Evolutionary conservation across 345 rosid genomes (phyloP).

Genomic region (Eucalyptus viminalis): DNA sequence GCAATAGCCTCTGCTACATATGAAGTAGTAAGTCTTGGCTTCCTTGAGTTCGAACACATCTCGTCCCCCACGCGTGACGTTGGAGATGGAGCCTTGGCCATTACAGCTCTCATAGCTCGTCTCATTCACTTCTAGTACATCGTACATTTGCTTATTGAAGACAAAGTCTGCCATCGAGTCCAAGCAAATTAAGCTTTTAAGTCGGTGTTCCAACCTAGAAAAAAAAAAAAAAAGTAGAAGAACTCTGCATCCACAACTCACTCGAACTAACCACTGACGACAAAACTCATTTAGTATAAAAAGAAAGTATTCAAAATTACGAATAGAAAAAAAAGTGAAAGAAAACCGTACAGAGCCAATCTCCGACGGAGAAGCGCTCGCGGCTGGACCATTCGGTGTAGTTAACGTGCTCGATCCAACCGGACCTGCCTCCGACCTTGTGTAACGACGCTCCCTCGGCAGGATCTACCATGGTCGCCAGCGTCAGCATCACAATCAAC

Average conservation of each 20-base stretch:
- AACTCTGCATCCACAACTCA: not conserved
- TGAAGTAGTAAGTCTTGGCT: conserved; percentile 36
- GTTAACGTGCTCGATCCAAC: conserved; percentile 18
- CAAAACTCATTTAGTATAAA: not conserved
- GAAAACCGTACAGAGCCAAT: conserved; percentile 26
- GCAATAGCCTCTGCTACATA: conserved; percentile 47
- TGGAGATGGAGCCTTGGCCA: conserved; percentile 23
- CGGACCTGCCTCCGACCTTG: conserved; percentile 13
- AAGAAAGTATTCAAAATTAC: not conserved
- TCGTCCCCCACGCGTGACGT: conserved; percentile 44
- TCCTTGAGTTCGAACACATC: conserved; percentile 39
- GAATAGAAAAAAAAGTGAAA: not conserved
- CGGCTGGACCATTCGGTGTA: conserved; percentile 16
- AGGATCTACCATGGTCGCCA: not conserved
- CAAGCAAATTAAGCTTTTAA: not conserved
- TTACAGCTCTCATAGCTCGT: conserved; percentile 40
- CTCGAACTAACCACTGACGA: not conserved
- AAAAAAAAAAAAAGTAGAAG: not conserved
- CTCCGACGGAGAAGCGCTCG: conserved; percentile 8
- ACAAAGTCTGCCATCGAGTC: conserved; percentile 4
- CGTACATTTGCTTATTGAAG: conserved; percentile 32
- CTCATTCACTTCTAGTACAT: conserved; percentile 57
- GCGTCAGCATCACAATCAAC: not conserved
- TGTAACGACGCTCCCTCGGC: not conserved
- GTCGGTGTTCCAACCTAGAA: not conserved